phyloP scores from a whole-genome alignment of 352 stramenopile species.

The Pythium volutum region DNA sequence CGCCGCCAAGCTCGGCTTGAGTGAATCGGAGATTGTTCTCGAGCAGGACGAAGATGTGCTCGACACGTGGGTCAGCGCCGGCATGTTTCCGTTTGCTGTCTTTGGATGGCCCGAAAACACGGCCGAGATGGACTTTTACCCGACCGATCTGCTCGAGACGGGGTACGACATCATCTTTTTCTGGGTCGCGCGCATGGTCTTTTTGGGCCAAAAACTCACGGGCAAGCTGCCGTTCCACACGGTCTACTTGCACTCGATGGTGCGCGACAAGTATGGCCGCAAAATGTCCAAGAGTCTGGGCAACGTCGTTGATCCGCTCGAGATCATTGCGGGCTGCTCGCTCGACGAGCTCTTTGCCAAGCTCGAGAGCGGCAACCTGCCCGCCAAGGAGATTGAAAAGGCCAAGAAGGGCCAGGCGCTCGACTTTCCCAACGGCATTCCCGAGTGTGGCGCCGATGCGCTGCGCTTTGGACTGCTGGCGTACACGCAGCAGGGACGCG shows the following conservation, averaged over 20 bases:
- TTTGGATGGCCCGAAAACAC: constrained; percentile 79
- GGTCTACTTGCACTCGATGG: constrained; percentile 97
- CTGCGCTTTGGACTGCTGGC: constrained; percentile 97
- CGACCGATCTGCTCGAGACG: constrained; percentile 97
- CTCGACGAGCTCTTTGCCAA: constrained; percentile 94
- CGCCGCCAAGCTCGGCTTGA: constrained; percentile 55
- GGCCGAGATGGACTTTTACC: constrained; percentile 92
- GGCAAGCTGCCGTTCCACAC: constrained; percentile 96
- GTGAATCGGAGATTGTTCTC: constrained; percentile 70
- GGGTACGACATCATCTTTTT: constrained; percentile 99
- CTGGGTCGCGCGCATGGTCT: constrained; percentile 98
- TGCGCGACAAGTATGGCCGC: constrained; percentile 96
- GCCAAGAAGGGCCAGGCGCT: constrained; percentile 96
- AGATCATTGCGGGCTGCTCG: constrained; percentile 96
- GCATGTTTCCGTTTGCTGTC: constrained; percentile 94
- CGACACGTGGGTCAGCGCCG: constrained; percentile 98
- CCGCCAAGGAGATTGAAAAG: constrained; percentile 95
- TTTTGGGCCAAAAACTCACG: constrained; percentile 96
- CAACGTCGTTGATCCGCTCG: constrained; percentile 98
- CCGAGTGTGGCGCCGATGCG: constrained; percentile 98
- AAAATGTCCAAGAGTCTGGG: constrained; percentile 99
- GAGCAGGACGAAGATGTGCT: constrained; percentile 99
- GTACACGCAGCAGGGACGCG: constrained; percentile 92
- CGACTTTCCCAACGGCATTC: constrained; percentile 99
- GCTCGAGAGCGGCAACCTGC: constrained; percentile 97